phyloP scores from a whole-genome alignment of 176 grass and related monocot genomes.

The Carex kokanica region DNA sequence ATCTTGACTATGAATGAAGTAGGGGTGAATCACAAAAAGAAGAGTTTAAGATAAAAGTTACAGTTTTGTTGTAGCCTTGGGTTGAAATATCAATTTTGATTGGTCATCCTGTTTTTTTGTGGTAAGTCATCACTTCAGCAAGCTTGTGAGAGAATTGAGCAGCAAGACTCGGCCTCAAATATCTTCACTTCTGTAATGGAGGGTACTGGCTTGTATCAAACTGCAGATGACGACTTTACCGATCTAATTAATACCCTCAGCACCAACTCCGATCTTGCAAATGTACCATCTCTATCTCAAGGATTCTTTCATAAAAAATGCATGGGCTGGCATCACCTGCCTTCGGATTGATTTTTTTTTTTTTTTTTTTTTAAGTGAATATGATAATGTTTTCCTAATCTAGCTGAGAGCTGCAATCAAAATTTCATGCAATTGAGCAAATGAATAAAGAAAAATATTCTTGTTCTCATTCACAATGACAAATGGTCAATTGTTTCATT shows the following conservation, averaged over 20 bases:
- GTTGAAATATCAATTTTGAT: not conserved
- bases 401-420: not conserved
- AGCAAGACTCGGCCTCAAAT: constrained; percentile 45
- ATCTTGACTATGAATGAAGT: not conserved
- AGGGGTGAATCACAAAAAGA: not conserved
- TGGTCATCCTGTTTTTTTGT: not conserved
- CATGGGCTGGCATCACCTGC: not conserved
- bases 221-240: constrained; percentile 38
- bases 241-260: constrained; percentile 53
- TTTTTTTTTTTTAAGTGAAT: not conserved
- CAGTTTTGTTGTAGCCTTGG: not conserved
- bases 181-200: constrained; percentile 70
- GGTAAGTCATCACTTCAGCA: constrained; percentile 60
- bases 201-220: constrained; percentile 39
- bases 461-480: not conserved
- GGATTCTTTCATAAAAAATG: not conserved
- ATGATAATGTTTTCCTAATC: not conserved
- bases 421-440: not conserved
- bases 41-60: not conserved
- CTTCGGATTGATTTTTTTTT: not conserved
- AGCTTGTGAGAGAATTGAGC: constrained; percentile 55
- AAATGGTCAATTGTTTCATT: not conserved
- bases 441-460: not conserved
- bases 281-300: constrained; percentile 43
- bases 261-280: constrained; percentile 47